Evolutionary conservation across 495 filamentous ascomycete species (phyloP), one percentile per base, ranked within the genome.

Genomic region (Xylaria intraflava): DNA sequence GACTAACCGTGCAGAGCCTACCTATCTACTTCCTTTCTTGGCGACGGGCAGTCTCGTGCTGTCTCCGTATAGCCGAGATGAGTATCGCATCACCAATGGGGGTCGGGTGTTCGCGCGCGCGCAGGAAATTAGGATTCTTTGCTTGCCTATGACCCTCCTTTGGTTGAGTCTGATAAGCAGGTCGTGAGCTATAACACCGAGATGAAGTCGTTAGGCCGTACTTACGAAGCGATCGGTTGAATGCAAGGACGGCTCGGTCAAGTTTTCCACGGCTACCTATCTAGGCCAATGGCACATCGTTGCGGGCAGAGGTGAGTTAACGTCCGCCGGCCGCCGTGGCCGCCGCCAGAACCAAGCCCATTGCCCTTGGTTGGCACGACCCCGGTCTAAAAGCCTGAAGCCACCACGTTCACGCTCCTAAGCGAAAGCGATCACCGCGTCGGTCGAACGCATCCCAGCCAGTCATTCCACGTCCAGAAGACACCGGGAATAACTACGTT

Each of bases 1-100:
- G 51, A 54, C 51, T 54, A 41, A 47, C 31, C 44, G 33, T 47
- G 43, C 43, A 54, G 42, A 54, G 33, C 10, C 4, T 33, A 11
- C 2, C 35, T 14, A 27, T 27, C 27, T 55, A 46, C 52, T 55
- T 48, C 45, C 52, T 38, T 55, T 49, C 52, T 36, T 30, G 52
- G 52, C 35, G 42, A 49, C 42, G 52, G 52, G 43, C 44, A 55
- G 38, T 12, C 20, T 27, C 52, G 52, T 49, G 31, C 42, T 35
- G 42, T 48, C 52, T 55, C 52, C 52, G 45, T 55, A 39, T 49
- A 48, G 52, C 52, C 52, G 52, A 55, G 45, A 55, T 55, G 52
- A 55, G 52, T 26, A 55, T 43, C 44, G 43, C 52, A 45, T 55
- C 52, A 55, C 52, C 29, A 42, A 43, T 36, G 19, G 44, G 20